phyloP scores from a whole-genome alignment of 768 basidiomycete genomes.

The Panus rudis region DNA sequence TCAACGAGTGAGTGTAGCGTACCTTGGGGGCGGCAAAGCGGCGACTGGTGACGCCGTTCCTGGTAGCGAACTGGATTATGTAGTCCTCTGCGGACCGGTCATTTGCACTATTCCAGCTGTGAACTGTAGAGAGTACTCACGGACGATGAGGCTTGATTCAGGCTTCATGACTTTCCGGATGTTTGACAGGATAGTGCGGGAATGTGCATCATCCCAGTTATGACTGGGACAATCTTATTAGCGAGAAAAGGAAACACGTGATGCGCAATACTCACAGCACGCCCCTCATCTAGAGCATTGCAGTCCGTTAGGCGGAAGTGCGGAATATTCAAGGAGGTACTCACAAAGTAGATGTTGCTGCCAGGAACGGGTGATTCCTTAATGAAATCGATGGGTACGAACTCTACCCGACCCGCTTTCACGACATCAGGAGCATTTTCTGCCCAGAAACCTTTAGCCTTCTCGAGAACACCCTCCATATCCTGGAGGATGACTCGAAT shows the following conservation, averaged over 20 bases:
- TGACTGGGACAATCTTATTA: conserved; percentile 17
- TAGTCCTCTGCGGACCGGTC: conserved; percentile 3
- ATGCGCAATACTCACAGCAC: not conserved
- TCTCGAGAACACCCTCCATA: conserved; percentile 8
- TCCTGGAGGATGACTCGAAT: conserved; percentile 28
- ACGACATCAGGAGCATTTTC: conserved; percentile 16
- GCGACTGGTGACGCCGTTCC: not conserved
- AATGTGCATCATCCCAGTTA: conserved; percentile 28
- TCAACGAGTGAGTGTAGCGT: too few relatives aligned
- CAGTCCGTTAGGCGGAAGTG: not conserved
- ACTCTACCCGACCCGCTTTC: conserved; percentile 12
- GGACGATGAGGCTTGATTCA: conserved; percentile 22
- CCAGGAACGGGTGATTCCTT: conserved; percentile 19
- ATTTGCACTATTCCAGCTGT: not conserved
- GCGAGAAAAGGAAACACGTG: not conserved
- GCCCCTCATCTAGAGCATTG: not conserved
- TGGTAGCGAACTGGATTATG: conserved; percentile 2
- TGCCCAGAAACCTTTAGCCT: conserved; percentile 1
- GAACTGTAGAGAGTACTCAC: conserved; percentile 20
- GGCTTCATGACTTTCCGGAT: conserved; percentile 24
- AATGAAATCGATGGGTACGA: not conserved
- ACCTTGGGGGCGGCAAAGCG: too few relatives aligned
- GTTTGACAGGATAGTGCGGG: conserved; percentile 21
- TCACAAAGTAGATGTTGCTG: conserved; percentile 27
- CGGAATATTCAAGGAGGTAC: conserved; percentile 6